Percentiles rank a stretch among this genome's conserved stretches.
Evolutionary conservation across 2,329 filamentous ascomycete genomes (phyloP).

Genomic region (Penicillium sp.): DNA sequence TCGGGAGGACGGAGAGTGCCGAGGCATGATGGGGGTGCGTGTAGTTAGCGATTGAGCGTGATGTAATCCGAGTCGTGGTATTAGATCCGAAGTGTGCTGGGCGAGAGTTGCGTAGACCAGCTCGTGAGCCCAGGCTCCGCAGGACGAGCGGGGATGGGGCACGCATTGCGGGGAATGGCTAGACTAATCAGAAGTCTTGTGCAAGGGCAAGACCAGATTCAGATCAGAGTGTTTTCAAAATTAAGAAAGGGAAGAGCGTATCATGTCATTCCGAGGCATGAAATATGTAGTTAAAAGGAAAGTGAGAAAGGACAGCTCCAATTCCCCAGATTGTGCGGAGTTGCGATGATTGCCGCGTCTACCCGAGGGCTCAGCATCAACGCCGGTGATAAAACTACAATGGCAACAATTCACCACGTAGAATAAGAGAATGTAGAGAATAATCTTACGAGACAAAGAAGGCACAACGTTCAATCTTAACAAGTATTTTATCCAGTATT

Average conservation of each 20-base stretch:
- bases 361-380: conserved; percentile 37
- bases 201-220: neutral
- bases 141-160: conserved; percentile 40
- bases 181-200: neutral
- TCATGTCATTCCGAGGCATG: neutral
- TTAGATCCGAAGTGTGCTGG: conserved; percentile 1
- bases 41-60: conserved; percentile 67
- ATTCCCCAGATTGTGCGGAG: conserved; percentile 32
- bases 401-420: neutral
- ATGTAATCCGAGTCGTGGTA: conserved; percentile 5
- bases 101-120: conserved; percentile 14
- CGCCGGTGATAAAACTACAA: neutral
- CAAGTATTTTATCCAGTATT: neutral
- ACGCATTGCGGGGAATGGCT: conserved; percentile 36
- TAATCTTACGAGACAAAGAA: neutral
- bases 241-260: neutral
- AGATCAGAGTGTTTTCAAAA: neutral
- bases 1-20: conserved; percentile 78
- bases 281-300: neutral
- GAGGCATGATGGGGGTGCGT: conserved; percentile 78
- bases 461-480: neutral
- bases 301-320: conserved; percentile 14
- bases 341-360: conserved; percentile 49
- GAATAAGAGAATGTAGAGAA: neutral
- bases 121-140: conserved; percentile 37